Percentiles rank a stretch among this genome's conserved stretches.
Evolutionary conservation across 139 green algal species (phyloP).

Genomic region (Klebsormidium nitens): DNA sequence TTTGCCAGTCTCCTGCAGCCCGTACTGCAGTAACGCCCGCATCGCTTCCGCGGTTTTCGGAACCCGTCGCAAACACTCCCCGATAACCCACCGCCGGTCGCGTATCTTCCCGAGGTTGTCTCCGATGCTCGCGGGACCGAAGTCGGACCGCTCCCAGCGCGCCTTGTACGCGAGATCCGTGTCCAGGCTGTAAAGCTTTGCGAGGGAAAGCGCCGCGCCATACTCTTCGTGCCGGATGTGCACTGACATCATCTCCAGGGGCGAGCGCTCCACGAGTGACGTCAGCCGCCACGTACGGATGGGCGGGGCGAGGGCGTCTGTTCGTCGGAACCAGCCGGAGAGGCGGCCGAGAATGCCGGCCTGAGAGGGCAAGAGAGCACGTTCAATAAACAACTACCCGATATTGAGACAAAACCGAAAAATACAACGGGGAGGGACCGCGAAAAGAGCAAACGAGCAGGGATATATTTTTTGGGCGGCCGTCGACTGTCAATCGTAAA

Average conservation of each 20-base stretch:
- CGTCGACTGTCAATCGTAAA: too few species aligned
- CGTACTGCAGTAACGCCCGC: constrained; percentile 12
- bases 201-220: constrained; percentile 15
- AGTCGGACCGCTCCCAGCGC: constrained; percentile 10
- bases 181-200: constrained; percentile 7
- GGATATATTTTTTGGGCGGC: too few species aligned
- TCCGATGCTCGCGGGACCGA: constrained; percentile 2
- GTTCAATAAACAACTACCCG: too few species aligned
- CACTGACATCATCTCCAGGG: constrained; percentile 13
- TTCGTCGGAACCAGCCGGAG: too few species aligned
- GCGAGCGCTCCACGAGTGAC: constrained; percentile 7
- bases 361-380: too few species aligned
- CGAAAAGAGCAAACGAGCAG: too few species aligned
- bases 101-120: constrained; percentile 19
- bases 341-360: too few species aligned
- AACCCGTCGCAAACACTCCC: constrained; percentile 12
- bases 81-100: constrained; percentile 8
- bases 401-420: too few species aligned
- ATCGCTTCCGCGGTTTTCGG: not conserved
- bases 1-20: constrained; percentile 5
- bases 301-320: too few species aligned
- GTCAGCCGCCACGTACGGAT: constrained; percentile 25
- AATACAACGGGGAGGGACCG: too few species aligned
- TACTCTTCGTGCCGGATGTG: constrained; percentile 12
- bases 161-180: constrained; percentile 15